Evolutionary conservation across 768 basidiomycete genomes (phyloP).

Genomic region (Sporobolomyces pararoseus): DNA sequence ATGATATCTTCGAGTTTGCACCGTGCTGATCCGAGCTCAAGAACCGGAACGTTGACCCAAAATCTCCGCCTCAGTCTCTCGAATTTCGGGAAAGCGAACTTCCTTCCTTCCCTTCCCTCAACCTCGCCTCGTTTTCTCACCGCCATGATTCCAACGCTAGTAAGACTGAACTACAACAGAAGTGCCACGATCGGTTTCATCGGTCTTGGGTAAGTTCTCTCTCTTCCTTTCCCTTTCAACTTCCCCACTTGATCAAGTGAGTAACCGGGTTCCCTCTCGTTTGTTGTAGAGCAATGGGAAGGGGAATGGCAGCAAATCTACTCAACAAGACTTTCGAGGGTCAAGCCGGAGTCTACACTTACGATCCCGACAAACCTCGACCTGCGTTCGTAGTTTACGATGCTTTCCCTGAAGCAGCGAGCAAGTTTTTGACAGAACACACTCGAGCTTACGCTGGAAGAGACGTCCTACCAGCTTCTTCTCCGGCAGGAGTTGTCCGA

Average conservation of each 20-base stretch:
- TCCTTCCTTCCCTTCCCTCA: not conserved
- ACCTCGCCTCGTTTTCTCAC: not conserved
- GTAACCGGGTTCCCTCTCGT: not conserved
- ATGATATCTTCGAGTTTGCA: no score
- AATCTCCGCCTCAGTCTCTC: not conserved
- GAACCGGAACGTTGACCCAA: no score
- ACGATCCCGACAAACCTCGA: constrained; percentile 16
- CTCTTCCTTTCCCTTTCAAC: not conserved
- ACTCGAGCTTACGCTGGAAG: constrained; percentile 60
- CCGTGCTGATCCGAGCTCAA: no score
- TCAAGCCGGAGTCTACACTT: constrained; percentile 13
- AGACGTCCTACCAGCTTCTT: constrained; percentile 58
- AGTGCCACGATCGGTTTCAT: constrained; percentile 61
- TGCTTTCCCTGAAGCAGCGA: constrained; percentile 60
- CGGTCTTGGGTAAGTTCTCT: constrained; percentile 62
- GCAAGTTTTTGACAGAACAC: constrained; percentile 60
- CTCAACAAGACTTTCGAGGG: constrained; percentile 64
- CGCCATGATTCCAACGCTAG: constrained; percentile 16
- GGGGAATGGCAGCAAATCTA: constrained; percentile 78
- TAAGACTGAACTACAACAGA: constrained; percentile 2
- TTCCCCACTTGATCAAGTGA: not conserved
- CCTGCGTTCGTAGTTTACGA: constrained; percentile 73
- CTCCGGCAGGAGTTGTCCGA: constrained; percentile 59
- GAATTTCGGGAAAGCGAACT: not conserved
- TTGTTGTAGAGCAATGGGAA: constrained; percentile 61